These are phyloP conservation scores for Pythium dissimile DNA, from an alignment of 352 stramenopile species.

Conservation along the genomic window DNA sequence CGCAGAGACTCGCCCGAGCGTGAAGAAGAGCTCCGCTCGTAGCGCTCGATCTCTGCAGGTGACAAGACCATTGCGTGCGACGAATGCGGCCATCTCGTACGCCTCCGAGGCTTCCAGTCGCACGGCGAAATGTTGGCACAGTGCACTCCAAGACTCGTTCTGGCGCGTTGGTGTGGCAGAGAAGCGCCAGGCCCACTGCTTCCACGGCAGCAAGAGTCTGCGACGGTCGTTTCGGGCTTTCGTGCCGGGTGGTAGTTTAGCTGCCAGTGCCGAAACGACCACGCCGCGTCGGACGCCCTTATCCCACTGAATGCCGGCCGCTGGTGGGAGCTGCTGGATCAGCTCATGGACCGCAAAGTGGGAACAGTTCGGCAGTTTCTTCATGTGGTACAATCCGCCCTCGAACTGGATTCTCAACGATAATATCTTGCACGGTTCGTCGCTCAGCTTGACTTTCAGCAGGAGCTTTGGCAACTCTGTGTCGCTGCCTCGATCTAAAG, in stretches of 20 bases:
- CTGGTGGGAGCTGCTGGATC: conserved; percentile 32
- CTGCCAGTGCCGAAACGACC: conserved; percentile 14
- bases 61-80: conserved; percentile 11
- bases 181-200: conserved; percentile 4
- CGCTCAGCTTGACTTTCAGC: conserved; percentile 44
- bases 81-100: conserved; percentile 3
- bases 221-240: neutral
- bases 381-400: conserved; percentile 31
- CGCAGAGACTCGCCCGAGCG: neutral
- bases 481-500: neutral
- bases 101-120: conserved; percentile 8
- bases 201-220: neutral
- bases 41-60: conserved; percentile 3
- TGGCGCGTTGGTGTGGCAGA: neutral
- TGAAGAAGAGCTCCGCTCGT: conserved; percentile 15
- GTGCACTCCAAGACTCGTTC: conserved; percentile 14
- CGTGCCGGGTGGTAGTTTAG: conserved; percentile 10
- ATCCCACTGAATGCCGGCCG: conserved; percentile 32
- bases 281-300: conserved; percentile 32
- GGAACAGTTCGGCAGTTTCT: conserved; percentile 28
- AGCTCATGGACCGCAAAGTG: conserved; percentile 48
- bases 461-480: conserved; percentile 1
- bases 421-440: conserved; percentile 34
- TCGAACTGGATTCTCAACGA: conserved; percentile 36
- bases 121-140: conserved; percentile 13